Percentiles rank a stretch among this genome's conserved stretches.
These are phyloP conservation scores for Mesotaenium endlicherianum DNA, from an alignment of 139 green algal genomes.

Conservation along the genomic window DNA sequence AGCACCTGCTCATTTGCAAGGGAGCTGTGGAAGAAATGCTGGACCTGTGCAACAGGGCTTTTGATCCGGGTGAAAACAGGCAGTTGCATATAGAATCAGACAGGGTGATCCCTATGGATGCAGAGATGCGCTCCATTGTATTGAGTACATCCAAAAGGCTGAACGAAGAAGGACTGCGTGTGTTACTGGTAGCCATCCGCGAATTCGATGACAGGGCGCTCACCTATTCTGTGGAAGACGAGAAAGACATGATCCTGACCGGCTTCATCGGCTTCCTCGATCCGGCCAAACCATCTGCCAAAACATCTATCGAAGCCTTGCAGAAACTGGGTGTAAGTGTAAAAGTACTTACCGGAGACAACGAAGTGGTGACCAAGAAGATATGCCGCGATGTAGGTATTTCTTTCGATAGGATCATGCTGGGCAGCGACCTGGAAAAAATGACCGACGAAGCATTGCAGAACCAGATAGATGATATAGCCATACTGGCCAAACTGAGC, in stretches of 20 bases:
- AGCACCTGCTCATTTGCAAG: constrained; percentile 50
- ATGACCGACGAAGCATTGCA: neutral
- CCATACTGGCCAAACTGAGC: constrained; percentile 7
- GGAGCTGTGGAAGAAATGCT: constrained; percentile 45
- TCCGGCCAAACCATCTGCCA: constrained; percentile 29
- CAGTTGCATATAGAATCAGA: neutral
- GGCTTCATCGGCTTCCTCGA: constrained; percentile 57
- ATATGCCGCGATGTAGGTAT: constrained; percentile 49
- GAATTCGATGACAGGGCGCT: neutral
- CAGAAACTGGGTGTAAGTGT: constrained; percentile 26
- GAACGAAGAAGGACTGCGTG: constrained; percentile 39
- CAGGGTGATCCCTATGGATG: constrained; percentile 9
- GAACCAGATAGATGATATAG: neutral
- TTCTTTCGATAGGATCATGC: neutral
- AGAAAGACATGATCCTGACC: constrained; percentile 27
- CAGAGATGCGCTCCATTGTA: neutral
- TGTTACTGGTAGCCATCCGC: constrained; percentile 40
- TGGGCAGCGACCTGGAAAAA: neutral
- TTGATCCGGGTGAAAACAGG: neutral
- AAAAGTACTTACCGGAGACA: constrained; percentile 53
- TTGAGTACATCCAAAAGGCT: neutral
- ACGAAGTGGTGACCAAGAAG: constrained; percentile 24
- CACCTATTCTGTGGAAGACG: constrained; percentile 1
- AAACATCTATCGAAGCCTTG: constrained; percentile 21
- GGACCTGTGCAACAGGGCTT: neutral